Base-by-base conservation (phyloP, 1,139 yeast genomes). In the Blastobotrys arbuscula region DNA sequence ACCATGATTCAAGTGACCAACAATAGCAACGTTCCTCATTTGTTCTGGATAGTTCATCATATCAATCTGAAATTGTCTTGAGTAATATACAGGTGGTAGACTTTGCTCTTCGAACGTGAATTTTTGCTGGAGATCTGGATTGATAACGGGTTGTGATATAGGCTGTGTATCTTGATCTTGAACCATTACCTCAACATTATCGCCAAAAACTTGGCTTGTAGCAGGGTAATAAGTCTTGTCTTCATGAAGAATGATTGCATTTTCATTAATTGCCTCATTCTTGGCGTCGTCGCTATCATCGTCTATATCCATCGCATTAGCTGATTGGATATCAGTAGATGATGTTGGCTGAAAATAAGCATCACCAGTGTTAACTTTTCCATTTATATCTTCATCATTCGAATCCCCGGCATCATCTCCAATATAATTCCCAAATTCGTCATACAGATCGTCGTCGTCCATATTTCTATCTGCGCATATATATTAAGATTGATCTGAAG, bases 1-100 rank as follows among this genome's bases (percentile, higher is more conserved):
- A 2, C 99, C 98, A n/a, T 86, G 80, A 58, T 87, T 87, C 2
- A 85, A 62, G 45, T 81, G 78, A 0, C 98, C 98, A n/a, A 83
- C 79, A 0, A 94, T 55, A 0, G 92, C 85, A n/a, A 90, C 69
- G 63, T 85, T 90, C 50, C 95, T 74, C 23, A 84, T 74, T 56
- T 84, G 79, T 15, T 80, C 81, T 0, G 96, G 89, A 0, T 78
- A 58, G 2, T 65, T 58, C 66, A 81, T 68, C 44, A 79, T 61
- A 10, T 72, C 68, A 4, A 72, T 56, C 71, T 84, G 74, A 59
- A 81, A 92, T 9, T 79, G 78, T 50, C 87, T 75, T 2, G 86
- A 77, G 58, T 81, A 89, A 0, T 64, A 65, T 0, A 84, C 75
- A 37, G 68, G 68, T 0, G 96, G 96, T 5, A 83, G 65, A 6